Base-by-base conservation (phyloP, 1,284 basidiomycete species). In the Trichosporon coremiiforme region DNA sequence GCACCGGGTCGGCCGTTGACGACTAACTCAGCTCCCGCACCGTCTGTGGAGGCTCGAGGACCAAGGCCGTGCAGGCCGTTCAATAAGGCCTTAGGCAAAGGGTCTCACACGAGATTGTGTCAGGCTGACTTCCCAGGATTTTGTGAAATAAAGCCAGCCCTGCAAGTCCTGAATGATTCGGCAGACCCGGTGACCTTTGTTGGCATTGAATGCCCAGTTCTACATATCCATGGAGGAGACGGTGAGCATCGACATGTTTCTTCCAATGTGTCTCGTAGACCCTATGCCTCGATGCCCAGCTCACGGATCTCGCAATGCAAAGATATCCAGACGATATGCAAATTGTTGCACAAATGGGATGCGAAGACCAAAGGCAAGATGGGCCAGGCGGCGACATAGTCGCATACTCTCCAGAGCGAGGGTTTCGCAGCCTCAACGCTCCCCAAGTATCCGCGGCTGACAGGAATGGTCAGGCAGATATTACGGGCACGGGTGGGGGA, bases 1-100 rank as follows among this genome's bases (percentile, higher is more conserved):
- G 50, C 20, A 53, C 50, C 50, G 50, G 50, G 50, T 53, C 22
- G 50, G 50, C 50, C 50, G 50, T 20, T 20, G 50, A 53, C 50
- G 20, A 53, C 20, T 25, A 53, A 53, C 20, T 22, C 50, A n/a
- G 5, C n/a, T 45, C 41, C 50, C 50, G 50, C 50, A 53, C 20
- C 15, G 10, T 17, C n/a, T 22, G 20, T 25, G 50, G 3, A 25
- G 50, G 50, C 50, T n/a, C 22, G 15, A 53, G 12, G 50, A 22
- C 50, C 50, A 53, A 25, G 50, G 50, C 50, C 6, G 2, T 53
- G 6, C 5, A 5, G 50, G 50, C 50, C 6, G 2, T 53, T 12
- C 5, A 5, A 6, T 35, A 8, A 53, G 50, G 50, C 22, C 5
- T 53, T 53, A 20, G 50, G 50, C 20, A 20, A 53, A 53, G 50